phyloP scores from a whole-genome alignment of 2,329 filamentous ascomycete species.

The Lachnellula hyalina region DNA sequence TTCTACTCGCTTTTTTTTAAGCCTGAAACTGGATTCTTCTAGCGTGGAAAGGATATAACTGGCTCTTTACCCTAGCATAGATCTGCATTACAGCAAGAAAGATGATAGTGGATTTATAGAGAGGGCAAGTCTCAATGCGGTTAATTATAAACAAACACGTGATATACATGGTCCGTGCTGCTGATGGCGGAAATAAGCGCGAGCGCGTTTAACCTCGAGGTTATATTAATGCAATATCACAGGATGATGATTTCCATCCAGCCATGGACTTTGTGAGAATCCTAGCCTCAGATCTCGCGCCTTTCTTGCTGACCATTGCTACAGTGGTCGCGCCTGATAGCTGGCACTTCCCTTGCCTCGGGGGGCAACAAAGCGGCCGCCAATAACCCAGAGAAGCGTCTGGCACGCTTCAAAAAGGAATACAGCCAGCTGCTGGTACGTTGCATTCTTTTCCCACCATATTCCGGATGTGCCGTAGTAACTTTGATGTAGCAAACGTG shows the following conservation, averaged over 20 bases:
- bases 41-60: too few relatives aligned
- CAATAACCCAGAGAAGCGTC: constrained; percentile 57
- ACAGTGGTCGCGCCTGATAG: constrained; percentile 64
- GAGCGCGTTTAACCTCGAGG: constrained; percentile 3
- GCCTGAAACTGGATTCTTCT: too few relatives aligned
- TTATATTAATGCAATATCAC: constrained; percentile 4
- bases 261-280: constrained; percentile 29
- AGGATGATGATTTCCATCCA: constrained; percentile 9
- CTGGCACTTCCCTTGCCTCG: constrained; percentile 51
- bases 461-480: constrained; percentile 1
- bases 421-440: constrained; percentile 57
- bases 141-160: background rate
- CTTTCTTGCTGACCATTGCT: constrained; percentile 11
- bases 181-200: background rate
- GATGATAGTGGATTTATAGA: too few relatives aligned
- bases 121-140: background rate
- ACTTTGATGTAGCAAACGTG: constrained; percentile 45
- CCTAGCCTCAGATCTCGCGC: background rate
- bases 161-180: background rate
- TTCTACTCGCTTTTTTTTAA: too few relatives aligned
- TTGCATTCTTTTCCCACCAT: background rate
- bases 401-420: constrained; percentile 63
- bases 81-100: too few relatives aligned
- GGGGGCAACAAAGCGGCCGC: constrained; percentile 54
- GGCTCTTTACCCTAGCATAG: too few relatives aligned